These are phyloP conservation scores for Bryum argenteum DNA, from an alignment of 225 moss, liverwort and hornwort genomes.

Conservation along the genomic window DNA sequence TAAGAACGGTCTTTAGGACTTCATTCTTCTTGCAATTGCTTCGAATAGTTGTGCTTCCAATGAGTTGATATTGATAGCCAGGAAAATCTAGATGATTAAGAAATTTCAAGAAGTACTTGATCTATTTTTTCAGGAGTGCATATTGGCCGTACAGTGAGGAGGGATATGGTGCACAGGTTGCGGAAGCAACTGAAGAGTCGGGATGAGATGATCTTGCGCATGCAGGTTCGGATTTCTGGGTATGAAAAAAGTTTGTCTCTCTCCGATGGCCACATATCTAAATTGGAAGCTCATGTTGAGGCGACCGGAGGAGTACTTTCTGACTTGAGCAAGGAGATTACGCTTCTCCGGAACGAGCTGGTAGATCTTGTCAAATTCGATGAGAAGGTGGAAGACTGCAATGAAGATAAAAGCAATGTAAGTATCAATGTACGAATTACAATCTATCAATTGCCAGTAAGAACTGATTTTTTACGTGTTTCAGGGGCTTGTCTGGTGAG, in stretches of 20 bases:
- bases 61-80: slow-evolving; percentile 17
- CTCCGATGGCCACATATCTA: slow-evolving; percentile 53
- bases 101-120: slow-evolving; percentile 19
- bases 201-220: slow-evolving; percentile 85
- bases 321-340: slow-evolving; percentile 61
- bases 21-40: slow-evolving; percentile 5
- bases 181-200: slow-evolving; percentile 90
- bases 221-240: slow-evolving; percentile 80
- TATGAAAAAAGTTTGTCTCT: slow-evolving; percentile 57
- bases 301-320: slow-evolving; percentile 45
- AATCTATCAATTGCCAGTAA: slow-evolving; percentile 2
- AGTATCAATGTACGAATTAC: slow-evolving; percentile 15
- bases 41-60: slow-evolving; percentile 8
- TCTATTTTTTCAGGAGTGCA: slow-evolving; percentile 36
- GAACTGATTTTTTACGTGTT: slow-evolving; percentile 6
- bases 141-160: slow-evolving; percentile 38
- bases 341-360: slow-evolving; percentile 56
- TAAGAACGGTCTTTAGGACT: neutral
- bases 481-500: slow-evolving; percentile 4
- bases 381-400: slow-evolving; percentile 34
- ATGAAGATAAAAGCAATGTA: slow-evolving; percentile 39
- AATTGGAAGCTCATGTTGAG: slow-evolving; percentile 64
- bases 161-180: slow-evolving; percentile 81
- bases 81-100: slow-evolving; percentile 7
- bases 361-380: slow-evolving; percentile 38